phyloP scores from a whole-genome alignment of 306 rosid species.

The Chamaecrista fasciculata region DNA sequence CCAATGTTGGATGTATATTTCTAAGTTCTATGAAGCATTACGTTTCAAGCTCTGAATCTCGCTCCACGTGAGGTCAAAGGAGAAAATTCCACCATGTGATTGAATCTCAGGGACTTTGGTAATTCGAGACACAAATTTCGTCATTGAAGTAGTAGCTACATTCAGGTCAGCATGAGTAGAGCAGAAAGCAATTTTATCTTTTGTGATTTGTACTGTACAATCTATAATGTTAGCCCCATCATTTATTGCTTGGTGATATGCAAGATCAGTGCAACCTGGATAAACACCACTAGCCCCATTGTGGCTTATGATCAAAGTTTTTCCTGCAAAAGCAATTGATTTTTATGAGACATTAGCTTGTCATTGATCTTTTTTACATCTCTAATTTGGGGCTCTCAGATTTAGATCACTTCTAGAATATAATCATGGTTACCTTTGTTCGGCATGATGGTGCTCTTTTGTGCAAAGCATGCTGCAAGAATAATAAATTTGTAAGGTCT shows the following conservation, averaged over 20 bases:
- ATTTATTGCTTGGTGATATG: constrained; percentile 69
- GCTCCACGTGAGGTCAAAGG: constrained; percentile 76
- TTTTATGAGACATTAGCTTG: not conserved
- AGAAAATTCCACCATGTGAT: constrained; percentile 57
- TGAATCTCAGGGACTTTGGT: constrained; percentile 65
- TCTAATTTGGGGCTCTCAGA: not conserved
- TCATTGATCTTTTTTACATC: not conserved
- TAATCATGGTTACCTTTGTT: constrained; percentile 47
- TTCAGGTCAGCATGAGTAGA: constrained; percentile 45
- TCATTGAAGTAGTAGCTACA: constrained; percentile 45
- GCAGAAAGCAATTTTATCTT: constrained; percentile 85
- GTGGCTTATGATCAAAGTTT: constrained; percentile 59
- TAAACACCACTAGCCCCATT: constrained; percentile 83
- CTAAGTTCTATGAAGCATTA: constrained; percentile 33
- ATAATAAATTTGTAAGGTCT: constrained; percentile 25
- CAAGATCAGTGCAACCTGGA: constrained; percentile 84
- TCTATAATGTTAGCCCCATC: constrained; percentile 84
- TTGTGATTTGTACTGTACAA: constrained; percentile 87
- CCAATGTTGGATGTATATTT: not conserved
- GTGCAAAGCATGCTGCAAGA: constrained; percentile 68
- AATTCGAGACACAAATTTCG: constrained; percentile 49
- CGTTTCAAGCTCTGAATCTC: constrained; percentile 77
- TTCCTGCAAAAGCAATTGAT: constrained; percentile 38
- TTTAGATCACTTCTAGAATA: not conserved
- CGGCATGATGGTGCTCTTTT: constrained; percentile 41